Evolutionary conservation across 73 alveolate genomes (phyloP), one percentile per base, ranked within the genome.

Genomic region (Tetrahymena borealis): DNA sequence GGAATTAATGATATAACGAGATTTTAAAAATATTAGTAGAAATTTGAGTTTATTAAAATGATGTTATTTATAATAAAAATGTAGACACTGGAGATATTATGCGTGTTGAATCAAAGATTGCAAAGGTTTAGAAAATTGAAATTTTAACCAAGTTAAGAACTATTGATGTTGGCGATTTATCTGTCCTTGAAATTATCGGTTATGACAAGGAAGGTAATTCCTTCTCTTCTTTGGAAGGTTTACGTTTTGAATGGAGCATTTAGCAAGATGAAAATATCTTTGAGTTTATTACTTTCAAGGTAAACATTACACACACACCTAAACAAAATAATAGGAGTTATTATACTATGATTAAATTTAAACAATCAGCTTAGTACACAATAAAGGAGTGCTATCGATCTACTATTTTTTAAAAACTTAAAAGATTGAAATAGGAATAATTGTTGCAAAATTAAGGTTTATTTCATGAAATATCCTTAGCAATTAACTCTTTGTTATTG

Each of bases 181-280:
- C 94, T 78, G 96, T 94, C 94, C 96, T 97, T 31, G 97, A 97
- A 85, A 97, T 97, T 32, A 91, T 92, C 40, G 98, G 98, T 37
- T 96, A 95, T 79, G 99, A 97, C 94, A 96, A 96, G 32, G 95
- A 94, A 92, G 98, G 98, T n/a, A 97, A 97, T 94, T 93, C 97
- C 40, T 97, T 97, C 95, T 92, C 97, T 42, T 92, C 98, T 91
- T 90, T 97, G 33, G 98, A 96, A 91, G 99, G 99, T 40, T 96
- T 97, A 94, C 96, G 96, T 91, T 97, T 97, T 92, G 97, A 96
- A 32, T 97, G 99, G 99, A 96, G 92, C 90, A 97, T 97, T 16
- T 94, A 93, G 40, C 40, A 39, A 28, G 98, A 98, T 39, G 93
- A 94, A 78, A 96, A 96, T 90, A 92, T 91, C 93, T 96, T 96